phyloP scores from a whole-genome alignment of 768 basidiomycete species.

The Auricularia auricula-judae region DNA sequence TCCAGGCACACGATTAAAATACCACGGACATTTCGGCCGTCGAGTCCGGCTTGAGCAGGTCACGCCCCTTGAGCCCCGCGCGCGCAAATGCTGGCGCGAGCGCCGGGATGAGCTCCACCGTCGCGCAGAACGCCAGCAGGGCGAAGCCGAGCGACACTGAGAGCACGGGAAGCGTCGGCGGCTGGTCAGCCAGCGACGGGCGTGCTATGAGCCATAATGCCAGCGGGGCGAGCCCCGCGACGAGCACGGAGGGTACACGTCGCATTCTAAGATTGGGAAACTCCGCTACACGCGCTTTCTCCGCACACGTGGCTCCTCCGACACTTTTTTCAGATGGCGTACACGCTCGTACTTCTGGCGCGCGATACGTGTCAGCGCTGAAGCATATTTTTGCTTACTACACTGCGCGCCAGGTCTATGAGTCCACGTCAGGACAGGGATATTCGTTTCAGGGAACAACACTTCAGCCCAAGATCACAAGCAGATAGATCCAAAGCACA shows the following conservation, averaged over 20 bases:
- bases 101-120: slow-evolving; percentile 70
- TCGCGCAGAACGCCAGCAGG: slow-evolving; percentile 67
- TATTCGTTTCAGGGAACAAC: too few species aligned
- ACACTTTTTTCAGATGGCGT: background rate
- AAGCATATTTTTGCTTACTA: too few species aligned
- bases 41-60: slow-evolving; percentile 70
- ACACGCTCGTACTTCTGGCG: too few species aligned
- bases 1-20: background rate
- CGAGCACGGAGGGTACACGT: slow-evolving; percentile 29
- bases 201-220: slow-evolving; percentile 64
- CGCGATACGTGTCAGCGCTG: too few species aligned
- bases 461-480: too few species aligned
- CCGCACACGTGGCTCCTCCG: background rate
- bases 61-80: slow-evolving; percentile 75
- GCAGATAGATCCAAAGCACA: too few species aligned
- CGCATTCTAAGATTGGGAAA: background rate
- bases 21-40: slow-evolving; percentile 52
- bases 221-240: slow-evolving; percentile 52
- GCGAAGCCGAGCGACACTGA: slow-evolving; percentile 77
- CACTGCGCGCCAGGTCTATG: too few species aligned
- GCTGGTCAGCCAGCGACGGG: slow-evolving; percentile 58
- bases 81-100: slow-evolving; percentile 71
- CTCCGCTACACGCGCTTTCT: background rate
- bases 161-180: slow-evolving; percentile 52
- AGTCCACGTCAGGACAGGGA: too few species aligned